Evolutionary conservation across 305 asterid genomes (phyloP).

Genomic region (Nicotiana rustica): DNA sequence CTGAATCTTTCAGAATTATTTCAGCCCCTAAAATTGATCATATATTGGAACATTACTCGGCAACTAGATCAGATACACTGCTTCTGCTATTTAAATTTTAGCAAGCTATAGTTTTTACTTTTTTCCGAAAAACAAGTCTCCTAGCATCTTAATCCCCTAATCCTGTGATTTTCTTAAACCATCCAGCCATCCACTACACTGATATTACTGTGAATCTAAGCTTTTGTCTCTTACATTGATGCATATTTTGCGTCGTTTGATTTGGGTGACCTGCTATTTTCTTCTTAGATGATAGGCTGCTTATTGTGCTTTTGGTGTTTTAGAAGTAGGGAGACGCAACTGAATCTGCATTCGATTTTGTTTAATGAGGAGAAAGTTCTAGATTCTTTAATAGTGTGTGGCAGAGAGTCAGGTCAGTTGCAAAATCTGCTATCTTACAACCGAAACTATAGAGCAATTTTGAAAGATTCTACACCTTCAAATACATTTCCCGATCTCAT

Average conservation of each 20-base stretch:
- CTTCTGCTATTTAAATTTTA: not conserved
- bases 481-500: not conserved
- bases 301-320: constrained; percentile 24
- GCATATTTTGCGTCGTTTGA: not conserved
- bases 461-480: not conserved
- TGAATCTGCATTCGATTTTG: constrained; percentile 12
- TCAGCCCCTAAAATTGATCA: not conserved
- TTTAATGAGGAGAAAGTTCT: not conserved
- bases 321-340: not conserved
- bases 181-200: not conserved
- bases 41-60: not conserved
- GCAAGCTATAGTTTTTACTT: constrained; percentile 2
- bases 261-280: constrained; percentile 12
- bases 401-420: not conserved
- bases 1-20: not conserved
- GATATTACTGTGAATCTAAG: not conserved
- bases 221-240: not conserved
- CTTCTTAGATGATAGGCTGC: constrained; percentile 6
- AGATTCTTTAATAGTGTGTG: constrained; percentile 17
- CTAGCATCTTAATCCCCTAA: not conserved
- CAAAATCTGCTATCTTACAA: not conserved
- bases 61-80: not conserved
- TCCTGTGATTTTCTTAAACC: not conserved
- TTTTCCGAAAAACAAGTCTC: not conserved
- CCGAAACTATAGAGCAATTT: not conserved